These are phyloP conservation scores for Macrolepiota fuliginosa DNA, from an alignment of 768 basidiomycete species.

Conservation along the genomic window DNA sequence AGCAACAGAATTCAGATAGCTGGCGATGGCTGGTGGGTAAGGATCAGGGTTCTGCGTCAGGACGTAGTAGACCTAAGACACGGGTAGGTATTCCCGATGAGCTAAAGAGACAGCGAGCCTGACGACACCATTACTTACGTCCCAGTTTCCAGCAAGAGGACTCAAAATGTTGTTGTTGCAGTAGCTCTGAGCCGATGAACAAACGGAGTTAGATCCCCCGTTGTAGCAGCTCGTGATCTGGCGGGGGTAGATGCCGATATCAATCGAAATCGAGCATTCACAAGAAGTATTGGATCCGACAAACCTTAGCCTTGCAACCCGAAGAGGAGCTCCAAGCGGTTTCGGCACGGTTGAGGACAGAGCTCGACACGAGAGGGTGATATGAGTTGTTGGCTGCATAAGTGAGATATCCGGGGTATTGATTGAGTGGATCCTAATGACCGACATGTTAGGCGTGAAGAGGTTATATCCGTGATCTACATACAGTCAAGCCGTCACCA, in stretches of 20 bases:
- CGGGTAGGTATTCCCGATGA: too few relatives aligned
- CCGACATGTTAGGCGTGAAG: background rate
- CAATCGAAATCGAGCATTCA: background rate
- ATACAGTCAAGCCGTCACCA: conserved; percentile 60
- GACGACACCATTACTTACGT: conserved; percentile 30
- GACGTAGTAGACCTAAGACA: conserved; percentile 44
- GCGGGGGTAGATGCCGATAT: background rate
- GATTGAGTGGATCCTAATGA: conserved; percentile 38
- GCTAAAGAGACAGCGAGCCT: background rate
- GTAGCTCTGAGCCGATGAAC: conserved; percentile 53
- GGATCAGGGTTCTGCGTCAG: conserved; percentile 39
- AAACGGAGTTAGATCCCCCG: conserved; percentile 44
- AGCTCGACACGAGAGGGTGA: conserved; percentile 46
- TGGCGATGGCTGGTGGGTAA: conserved; percentile 43
- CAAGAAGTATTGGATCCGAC: background rate
- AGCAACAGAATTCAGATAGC: conserved; percentile 27
- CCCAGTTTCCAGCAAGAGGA: conserved; percentile 52
- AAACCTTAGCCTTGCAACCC: conserved; percentile 52
- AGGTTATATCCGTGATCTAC: conserved; percentile 5
- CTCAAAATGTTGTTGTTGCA: conserved; percentile 58
- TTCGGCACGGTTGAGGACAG: conserved; percentile 40
- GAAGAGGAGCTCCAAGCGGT: conserved; percentile 36
- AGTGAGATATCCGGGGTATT: conserved; percentile 57
- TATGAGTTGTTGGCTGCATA: conserved; percentile 59
- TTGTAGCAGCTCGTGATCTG: conserved; percentile 55